A percentile compares a stretch with the other conserved stretches of the same genome.
These are phyloP conservation scores for Xylariaceae sp. DNA, from an alignment of 2,329 filamentous ascomycete genomes.

Conservation along the genomic window DNA sequence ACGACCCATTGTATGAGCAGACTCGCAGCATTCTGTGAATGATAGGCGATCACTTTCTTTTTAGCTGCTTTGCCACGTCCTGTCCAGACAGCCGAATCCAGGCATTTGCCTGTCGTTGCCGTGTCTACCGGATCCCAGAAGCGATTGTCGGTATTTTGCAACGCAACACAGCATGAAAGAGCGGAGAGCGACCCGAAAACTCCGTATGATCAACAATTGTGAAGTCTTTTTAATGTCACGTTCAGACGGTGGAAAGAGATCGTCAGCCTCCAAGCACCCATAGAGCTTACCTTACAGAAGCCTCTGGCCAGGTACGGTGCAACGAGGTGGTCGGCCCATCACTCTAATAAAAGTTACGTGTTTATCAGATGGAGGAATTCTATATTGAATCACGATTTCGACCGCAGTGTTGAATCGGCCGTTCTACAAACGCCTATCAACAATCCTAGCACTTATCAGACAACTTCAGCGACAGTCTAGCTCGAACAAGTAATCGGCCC, in stretches of 20 bases:
- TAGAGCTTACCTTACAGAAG: background rate
- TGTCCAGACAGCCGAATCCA: conserved; percentile 8
- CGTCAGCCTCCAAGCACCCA: background rate
- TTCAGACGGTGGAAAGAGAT: background rate
- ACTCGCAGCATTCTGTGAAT: too few species aligned
- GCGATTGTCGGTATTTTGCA: background rate
- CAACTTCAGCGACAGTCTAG: too few species aligned
- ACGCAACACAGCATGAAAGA: conserved; percentile 5
- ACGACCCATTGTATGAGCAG: too few species aligned
- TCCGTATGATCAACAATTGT: background rate
- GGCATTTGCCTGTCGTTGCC: conserved; percentile 1
- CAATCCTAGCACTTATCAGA: too few species aligned
- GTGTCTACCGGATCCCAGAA: conserved; percentile 5
- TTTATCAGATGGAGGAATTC: background rate
- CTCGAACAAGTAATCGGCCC: too few species aligned
- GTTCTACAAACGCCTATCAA: too few species aligned
- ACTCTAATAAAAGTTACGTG: too few species aligned
- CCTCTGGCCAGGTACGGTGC: too few species aligned
- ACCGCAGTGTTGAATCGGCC: background rate
- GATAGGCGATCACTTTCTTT: too few species aligned
- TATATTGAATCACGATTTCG: background rate
- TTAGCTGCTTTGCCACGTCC: conserved; percentile 1
- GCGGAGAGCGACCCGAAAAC: background rate
- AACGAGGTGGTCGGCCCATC: background rate
- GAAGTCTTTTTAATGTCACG: too few species aligned